Conservation (phyloP, 2,329 filamentous ascomycete species). For the Aspergillus viridinutans region DNA sequence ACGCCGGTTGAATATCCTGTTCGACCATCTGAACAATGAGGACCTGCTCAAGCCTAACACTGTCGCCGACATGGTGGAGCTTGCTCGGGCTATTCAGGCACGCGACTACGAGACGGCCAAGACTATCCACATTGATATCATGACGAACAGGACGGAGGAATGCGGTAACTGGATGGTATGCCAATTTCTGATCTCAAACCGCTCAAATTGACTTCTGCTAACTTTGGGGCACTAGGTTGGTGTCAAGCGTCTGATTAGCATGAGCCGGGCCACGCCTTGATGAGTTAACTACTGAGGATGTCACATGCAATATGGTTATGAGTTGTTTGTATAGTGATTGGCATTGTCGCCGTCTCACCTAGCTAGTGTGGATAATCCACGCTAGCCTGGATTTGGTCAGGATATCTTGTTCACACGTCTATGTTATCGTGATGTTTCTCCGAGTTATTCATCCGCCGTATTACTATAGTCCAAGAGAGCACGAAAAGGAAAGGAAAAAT, state of each 20-base stretch:
- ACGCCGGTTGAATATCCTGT: constrained; percentile 87
- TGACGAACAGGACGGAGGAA: constrained; percentile 72
- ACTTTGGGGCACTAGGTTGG: constrained; percentile 52
- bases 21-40: constrained; percentile 95
- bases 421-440: constrained; percentile 13
- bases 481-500: neutral
- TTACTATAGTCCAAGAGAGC: neutral
- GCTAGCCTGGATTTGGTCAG: neutral
- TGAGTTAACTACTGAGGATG: neutral
- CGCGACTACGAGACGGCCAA: constrained; percentile 67
- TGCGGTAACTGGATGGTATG: constrained; percentile 85
- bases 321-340: constrained; percentile 10
- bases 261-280: constrained; percentile 71
- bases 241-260: constrained; percentile 71
- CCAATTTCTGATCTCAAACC: constrained; percentile 12
- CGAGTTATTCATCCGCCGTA: neutral
- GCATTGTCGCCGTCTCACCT: neutral
- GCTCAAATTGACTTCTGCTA: neutral
- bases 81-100: constrained; percentile 61
- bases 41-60: constrained; percentile 79
- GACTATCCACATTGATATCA: constrained; percentile 68
- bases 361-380: too few species aligned
- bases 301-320: constrained; percentile 4
- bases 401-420: constrained; percentile 11
- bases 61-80: constrained; percentile 43